phyloP scores from a whole-genome alignment of 441 rosid genomes.

The Cnidoscolus chayamansa region DNA sequence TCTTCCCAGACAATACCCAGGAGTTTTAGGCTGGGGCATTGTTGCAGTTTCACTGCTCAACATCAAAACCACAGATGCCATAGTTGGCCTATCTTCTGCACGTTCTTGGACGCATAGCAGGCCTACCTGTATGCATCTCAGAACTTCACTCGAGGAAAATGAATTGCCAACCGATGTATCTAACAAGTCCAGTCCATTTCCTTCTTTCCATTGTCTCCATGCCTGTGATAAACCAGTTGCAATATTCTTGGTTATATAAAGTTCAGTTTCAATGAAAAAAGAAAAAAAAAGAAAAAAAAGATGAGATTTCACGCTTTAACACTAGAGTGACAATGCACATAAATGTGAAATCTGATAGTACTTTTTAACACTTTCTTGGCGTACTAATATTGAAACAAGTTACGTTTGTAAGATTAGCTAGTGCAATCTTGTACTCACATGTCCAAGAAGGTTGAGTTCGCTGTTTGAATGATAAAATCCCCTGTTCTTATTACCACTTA shows the following conservation, averaged over 20 bases:
- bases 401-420: no score
- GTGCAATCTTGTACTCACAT: constrained; percentile 38
- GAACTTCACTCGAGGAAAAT: constrained; percentile 41
- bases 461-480: constrained; percentile 28
- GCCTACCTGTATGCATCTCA: constrained; percentile 76
- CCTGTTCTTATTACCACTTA: constrained; percentile 30
- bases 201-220: constrained; percentile 69
- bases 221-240: constrained; percentile 33
- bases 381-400: neutral
- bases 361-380: no score
- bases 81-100: constrained; percentile 62
- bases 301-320: no score
- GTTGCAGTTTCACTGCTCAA: constrained; percentile 55
- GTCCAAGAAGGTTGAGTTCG: constrained; percentile 37
- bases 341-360: no score
- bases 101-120: constrained; percentile 71
- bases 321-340: no score
- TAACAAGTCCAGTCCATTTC: constrained; percentile 44
- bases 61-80: constrained; percentile 62
- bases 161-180: constrained; percentile 38
- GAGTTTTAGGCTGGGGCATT: constrained; percentile 59
- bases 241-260: neutral
- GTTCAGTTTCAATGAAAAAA: neutral
- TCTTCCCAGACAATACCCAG: constrained; percentile 65
- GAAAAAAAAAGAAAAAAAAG: no score